A percentile compares a stretch with the other conserved stretches of the same genome.
Evolutionary conservation across 371 early-diverging fungal genomes (phyloP).

Genomic region (Aphelidium insulamus): DNA sequence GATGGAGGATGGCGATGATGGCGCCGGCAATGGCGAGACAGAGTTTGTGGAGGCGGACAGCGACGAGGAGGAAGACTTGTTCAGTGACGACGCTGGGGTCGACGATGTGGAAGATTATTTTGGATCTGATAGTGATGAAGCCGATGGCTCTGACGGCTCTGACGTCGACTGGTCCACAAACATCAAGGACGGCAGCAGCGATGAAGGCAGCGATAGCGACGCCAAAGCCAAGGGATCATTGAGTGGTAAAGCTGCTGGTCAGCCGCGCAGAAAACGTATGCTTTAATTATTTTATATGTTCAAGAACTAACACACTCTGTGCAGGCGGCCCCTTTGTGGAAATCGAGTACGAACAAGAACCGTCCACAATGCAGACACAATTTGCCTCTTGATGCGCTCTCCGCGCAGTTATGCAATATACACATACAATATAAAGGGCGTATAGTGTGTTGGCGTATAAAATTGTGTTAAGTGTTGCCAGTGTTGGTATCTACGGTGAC

Average conservation of each 20-base stretch:
- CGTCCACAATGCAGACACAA: too few species aligned
- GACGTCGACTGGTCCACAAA: slow-evolving; percentile 12
- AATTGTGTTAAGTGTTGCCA: too few species aligned
- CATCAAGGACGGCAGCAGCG: slow-evolving; percentile 10
- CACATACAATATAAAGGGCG: too few species aligned
- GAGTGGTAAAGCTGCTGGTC: slow-evolving; percentile 1
- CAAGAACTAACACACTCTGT: neutral
- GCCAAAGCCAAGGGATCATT: neutral
- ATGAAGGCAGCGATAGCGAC: slow-evolving; percentile 5
- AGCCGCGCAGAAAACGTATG: neutral
- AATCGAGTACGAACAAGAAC: slow-evolving; percentile 7
- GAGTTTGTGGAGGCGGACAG: slow-evolving; percentile 27
- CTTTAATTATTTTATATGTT: neutral
- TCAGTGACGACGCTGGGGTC: neutral
- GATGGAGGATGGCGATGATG: slow-evolving; percentile 47
- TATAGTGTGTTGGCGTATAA: too few species aligned
- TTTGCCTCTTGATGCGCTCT: too few species aligned
- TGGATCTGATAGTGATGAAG: slow-evolving; percentile 11
- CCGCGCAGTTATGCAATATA: too few species aligned
- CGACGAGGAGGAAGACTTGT: slow-evolving; percentile 19
- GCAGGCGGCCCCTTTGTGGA: slow-evolving; percentile 2
- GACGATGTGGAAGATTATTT: slow-evolving; percentile 12
- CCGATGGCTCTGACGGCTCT: slow-evolving; percentile 2
- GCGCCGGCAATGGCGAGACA: slow-evolving; percentile 27
- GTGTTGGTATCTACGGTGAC: too few species aligned